Base-by-base conservation (phyloP, 768 basidiomycete genomes). In the Mycena polygramma region DNA sequence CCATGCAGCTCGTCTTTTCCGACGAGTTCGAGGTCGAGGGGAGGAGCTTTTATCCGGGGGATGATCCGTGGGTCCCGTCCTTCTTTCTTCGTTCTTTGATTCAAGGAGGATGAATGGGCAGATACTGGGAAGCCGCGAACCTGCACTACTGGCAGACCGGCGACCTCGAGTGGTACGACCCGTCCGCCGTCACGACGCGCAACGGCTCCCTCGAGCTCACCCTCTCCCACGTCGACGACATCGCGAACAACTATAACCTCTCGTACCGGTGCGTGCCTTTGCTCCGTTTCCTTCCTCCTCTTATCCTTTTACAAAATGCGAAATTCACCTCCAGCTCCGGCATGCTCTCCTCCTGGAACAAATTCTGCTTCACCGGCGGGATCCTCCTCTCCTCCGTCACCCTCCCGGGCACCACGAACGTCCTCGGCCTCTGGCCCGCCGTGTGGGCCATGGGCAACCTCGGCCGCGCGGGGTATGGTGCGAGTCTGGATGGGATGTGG, bases 151-250 rank as follows among this genome's bases (percentile, higher is more conserved):
- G 93, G 92, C 89, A 90, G 66, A 64, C 93, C 6, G 88, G 89
- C 69, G 91, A 94, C 74, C 69, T 93, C 75, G 94, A 98, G 79
- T 97, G 95, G 94, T 71, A 97, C 78, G 92, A 93, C 73, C 95
- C 95, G 0, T 88, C 83, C 37, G 90, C 90, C 13, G 81, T 94
- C 52, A 91, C 89, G 3, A 97, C 95, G 13, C 77, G 79, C 53
- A 84, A 87, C 73, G 95, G 96, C 22, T 84, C 85, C 45, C 88
- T 97, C 46, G 87, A 63, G 48, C 48, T 91, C 52, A 91, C 95
- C 37, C 88, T 66, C 81, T 96, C 60, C 79, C 92, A 73, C 95
- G 92, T 78, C 87, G 90, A 79, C 89, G 92, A 87, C 75, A 82
- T 82, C 41, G 75, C 83, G 55, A 62, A 63, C 20, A 83, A 83